Evolutionary conservation across 768 basidiomycete genomes (phyloP), one percentile per base, ranked within the genome.

Genomic region (Pleurotus pulmonarius): DNA sequence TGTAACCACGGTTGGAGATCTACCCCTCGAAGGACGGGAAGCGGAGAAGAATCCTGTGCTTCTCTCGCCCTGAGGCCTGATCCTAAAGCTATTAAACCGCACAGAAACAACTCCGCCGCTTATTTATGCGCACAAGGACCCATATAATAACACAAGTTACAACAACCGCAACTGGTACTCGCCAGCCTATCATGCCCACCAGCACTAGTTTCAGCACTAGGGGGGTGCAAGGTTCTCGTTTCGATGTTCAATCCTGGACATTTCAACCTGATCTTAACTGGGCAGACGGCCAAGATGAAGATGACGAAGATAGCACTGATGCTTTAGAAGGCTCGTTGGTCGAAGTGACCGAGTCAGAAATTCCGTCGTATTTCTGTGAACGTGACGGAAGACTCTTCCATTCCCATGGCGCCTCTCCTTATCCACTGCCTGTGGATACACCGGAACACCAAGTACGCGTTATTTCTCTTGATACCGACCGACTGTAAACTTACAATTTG

Each of bases 371-470:
- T 70, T 91, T 90, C 61, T 61, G 62, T 29, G 84, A 89, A 60
- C 72, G 74, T 5, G 73, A 76, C 61, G 82, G 77, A 29, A 78
- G 87, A 38, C 82, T 89, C 67, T 91, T 85, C 70, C 84, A 85
- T 74, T 85, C 86, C 63, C 80, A 83, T 73, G 71, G 73, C 69
- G 70, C 63, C 60, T 78, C 81, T 45, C 85, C 84, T 48, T 92
- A 92, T 66, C 84, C 85, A 11, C 72, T 92, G 47, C 90, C 90
- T 44, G 84, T 85, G 4, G 90, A 92, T 67, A 76, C 79, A 15
- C 74, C 73, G 4, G 90, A 92, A 68, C 85, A 86, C 65, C 70
- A 79, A 68, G 90, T 91, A 66, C 37, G 79, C 71, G 11, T 15
- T 26, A 16, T 46, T 26, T 38, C 20, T 13, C 46, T n/a, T 46